phyloP scores from a whole-genome alignment of 305 asterid genomes.

The Vinca major region DNA sequence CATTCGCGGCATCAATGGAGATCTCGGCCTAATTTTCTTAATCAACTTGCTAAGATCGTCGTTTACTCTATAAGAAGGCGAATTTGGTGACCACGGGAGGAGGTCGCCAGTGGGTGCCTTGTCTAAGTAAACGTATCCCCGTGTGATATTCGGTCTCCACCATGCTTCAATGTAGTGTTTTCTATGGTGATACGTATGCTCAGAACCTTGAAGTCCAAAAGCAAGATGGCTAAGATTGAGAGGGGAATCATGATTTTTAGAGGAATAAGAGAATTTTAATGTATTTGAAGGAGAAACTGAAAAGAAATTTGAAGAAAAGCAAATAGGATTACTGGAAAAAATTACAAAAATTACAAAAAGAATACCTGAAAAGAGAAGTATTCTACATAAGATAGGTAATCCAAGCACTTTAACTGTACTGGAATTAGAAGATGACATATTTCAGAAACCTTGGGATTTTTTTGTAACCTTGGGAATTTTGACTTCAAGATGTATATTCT shows the following conservation, averaged over 20 bases:
- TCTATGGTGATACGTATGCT: too few species aligned
- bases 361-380: too few species aligned
- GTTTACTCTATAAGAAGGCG: slow-evolving; percentile 26
- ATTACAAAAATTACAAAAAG: slow-evolving; percentile 14
- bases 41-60: slow-evolving; percentile 21
- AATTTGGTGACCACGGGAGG: slow-evolving; percentile 25
- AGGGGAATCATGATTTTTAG: slow-evolving; percentile 23
- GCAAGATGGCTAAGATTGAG: too few species aligned
- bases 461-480: too few species aligned
- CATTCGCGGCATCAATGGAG: slow-evolving; percentile 28
- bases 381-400: too few species aligned
- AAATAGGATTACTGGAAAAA: slow-evolving; percentile 14
- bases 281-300: too few species aligned
- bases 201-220: slow-evolving; percentile 33
- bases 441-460: too few species aligned
- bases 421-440: too few species aligned
- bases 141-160: too few species aligned
- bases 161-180: too few species aligned
- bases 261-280: neutral
- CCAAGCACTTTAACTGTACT: too few species aligned
- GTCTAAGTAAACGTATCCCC: slow-evolving; percentile 29
- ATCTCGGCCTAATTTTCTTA: slow-evolving; percentile 14
- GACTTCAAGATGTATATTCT: too few species aligned
- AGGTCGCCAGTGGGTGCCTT: slow-evolving; percentile 20
- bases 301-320: slow-evolving; percentile 5